A percentile compares a stretch with the other conserved stretches of the same genome.
Conservation (phyloP, 768 basidiomycete species). For the Suillus hirtellus region DNA sequence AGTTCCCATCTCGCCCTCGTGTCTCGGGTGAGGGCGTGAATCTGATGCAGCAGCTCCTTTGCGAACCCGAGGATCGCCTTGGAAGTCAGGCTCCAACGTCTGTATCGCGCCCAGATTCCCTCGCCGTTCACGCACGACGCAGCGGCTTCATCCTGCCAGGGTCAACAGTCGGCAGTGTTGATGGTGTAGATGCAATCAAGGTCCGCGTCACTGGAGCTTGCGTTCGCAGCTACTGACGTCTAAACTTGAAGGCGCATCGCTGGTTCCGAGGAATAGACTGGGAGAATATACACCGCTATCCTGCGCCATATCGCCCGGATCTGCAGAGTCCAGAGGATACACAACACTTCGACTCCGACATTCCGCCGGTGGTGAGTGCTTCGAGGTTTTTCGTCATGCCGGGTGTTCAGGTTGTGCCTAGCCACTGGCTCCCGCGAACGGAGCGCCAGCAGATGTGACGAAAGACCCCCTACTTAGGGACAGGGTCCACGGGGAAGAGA, state of each 20-base stretch:
- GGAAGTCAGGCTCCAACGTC: conserved; percentile 72
- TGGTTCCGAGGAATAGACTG: conserved; percentile 94
- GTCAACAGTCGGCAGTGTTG: conserved; percentile 53
- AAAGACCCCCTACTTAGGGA: conserved; percentile 88
- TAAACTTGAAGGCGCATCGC: conserved; percentile 62
- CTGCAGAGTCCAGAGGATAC: conserved; percentile 84
- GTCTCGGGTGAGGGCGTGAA: conserved; percentile 87
- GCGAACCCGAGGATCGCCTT: conserved; percentile 94
- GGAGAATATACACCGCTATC: conserved; percentile 78
- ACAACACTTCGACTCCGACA: conserved; percentile 92
- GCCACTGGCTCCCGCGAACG: conserved; percentile 89
- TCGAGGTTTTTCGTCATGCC: conserved; percentile 28
- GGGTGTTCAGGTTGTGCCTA: conserved; percentile 36
- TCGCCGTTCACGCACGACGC: conserved; percentile 71
- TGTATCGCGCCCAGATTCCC: conserved; percentile 73
- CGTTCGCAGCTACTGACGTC: conserved; percentile 21
- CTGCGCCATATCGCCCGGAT: conserved; percentile 89
- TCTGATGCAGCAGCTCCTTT: conserved; percentile 86
- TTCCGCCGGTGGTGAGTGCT: conserved; percentile 77
- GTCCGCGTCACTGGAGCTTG: conserved; percentile 39
- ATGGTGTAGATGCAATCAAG: conserved; percentile 92
- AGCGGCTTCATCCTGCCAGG: conserved; percentile 63
- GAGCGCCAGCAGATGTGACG: conserved; percentile 79
- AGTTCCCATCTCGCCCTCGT: conserved; percentile 81
- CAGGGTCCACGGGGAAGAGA: conserved; percentile 80